These are phyloP conservation scores for Cinnamomum micranthum DNA, from an alignment of 164 flowering plant species.

Conservation along the genomic window DNA sequence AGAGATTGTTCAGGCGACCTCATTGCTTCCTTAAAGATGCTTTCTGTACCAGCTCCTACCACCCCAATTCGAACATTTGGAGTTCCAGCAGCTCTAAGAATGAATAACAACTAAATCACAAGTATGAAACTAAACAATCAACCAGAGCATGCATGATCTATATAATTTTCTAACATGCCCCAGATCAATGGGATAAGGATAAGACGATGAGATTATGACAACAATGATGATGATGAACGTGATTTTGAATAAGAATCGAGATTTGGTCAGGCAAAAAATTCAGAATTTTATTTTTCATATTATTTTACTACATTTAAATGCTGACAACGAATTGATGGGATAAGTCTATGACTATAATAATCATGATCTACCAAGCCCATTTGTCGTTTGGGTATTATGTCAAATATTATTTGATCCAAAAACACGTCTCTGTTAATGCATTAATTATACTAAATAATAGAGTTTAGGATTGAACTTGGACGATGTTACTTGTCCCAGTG, in stretches of 20 bases:
- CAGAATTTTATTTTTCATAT: too few species aligned
- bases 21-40: conserved; percentile 53
- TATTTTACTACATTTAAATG: too few species aligned
- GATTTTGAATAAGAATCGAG: not conserved
- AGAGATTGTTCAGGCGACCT: conserved; percentile 39
- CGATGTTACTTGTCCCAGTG: too few species aligned
- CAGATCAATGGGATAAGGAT: too few species aligned
- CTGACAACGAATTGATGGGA: too few species aligned
- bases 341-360: too few species aligned
- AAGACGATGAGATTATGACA: too few species aligned
- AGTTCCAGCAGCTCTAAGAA: conserved; percentile 67
- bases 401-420: not conserved
- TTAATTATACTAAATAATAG: too few species aligned
- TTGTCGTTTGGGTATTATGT: not conserved
- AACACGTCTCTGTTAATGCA: not conserved
- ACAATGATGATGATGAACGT: too few species aligned
- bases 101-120: conserved; percentile 2
- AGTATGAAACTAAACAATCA: not conserved
- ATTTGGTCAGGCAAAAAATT: not conserved
- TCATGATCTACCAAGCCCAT: not conserved
- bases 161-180: too few species aligned
- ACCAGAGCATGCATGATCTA: not conserved
- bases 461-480: too few species aligned
- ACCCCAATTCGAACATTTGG: conserved; percentile 69
- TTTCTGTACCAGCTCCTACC: conserved; percentile 92